phyloP scores from a whole-genome alignment of 371 early-diverging fungal species.

The Polyrhizophydium stewartii region DNA sequence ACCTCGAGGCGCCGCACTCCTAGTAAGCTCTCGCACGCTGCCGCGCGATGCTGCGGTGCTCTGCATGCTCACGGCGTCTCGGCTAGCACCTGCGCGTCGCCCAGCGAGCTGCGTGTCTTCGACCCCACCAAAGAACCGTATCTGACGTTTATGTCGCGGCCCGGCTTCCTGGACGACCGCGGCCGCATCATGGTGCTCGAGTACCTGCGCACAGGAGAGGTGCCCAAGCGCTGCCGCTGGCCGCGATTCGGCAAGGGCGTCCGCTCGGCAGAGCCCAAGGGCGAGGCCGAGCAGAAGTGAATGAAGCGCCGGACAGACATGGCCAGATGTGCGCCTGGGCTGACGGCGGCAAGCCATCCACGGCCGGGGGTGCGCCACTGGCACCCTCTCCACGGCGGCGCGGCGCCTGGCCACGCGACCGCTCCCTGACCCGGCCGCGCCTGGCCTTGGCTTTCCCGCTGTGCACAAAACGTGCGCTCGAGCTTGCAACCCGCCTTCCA shows the following conservation, averaged over 20 bases:
- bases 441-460: too few species aligned
- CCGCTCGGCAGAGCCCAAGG: neutral
- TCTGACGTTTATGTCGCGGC: slow-evolving; percentile 17
- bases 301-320: too few species aligned
- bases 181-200: slow-evolving; percentile 10
- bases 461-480: too few species aligned
- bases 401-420: too few species aligned
- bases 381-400: too few species aligned
- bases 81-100: slow-evolving; percentile 10
- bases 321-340: too few species aligned
- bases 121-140: slow-evolving; percentile 33
- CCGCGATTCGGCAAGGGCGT: neutral
- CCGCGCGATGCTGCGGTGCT: too few species aligned
- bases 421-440: too few species aligned
- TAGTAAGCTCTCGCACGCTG: slow-evolving; percentile 17
- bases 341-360: too few species aligned
- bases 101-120: slow-evolving; percentile 25
- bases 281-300: neutral
- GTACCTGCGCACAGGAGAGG: slow-evolving; percentile 11
- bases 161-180: slow-evolving; percentile 15
- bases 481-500: too few species aligned
- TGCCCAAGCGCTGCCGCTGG: neutral
- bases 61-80: too few species aligned
- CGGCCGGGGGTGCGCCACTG: too few species aligned
- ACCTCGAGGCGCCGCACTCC: slow-evolving; percentile 15